A percentile compares a stretch with the other conserved stretches of the same genome.
phyloP scores from a whole-genome alignment of 805 yeast species.

The Yamadazyma tumulicola region DNA sequence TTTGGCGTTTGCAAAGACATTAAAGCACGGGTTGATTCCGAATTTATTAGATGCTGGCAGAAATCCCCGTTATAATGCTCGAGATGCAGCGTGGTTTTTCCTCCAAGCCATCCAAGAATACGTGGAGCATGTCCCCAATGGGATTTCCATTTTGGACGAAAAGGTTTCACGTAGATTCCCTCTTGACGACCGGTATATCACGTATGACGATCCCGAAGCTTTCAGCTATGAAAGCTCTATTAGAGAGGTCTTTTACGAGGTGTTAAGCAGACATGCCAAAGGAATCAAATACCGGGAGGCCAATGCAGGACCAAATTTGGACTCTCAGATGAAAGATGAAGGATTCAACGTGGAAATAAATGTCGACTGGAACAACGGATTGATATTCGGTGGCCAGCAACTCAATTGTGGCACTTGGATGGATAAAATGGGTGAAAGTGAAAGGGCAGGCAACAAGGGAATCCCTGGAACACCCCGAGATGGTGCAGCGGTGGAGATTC shows the following conservation, averaged over 20 bases:
- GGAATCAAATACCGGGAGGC: slow-evolving; percentile 91
- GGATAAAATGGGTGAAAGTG: slow-evolving; percentile 99
- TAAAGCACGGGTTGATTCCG: slow-evolving; percentile 94
- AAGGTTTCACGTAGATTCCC: slow-evolving; percentile 84
- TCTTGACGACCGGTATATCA: slow-evolving; percentile 73
- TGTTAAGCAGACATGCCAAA: slow-evolving; percentile 80
- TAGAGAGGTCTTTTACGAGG: slow-evolving; percentile 77
- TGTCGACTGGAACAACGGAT: slow-evolving; percentile 88
- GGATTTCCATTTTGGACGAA: slow-evolving; percentile 62
- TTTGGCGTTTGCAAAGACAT: slow-evolving; percentile 80
- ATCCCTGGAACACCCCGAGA: slow-evolving; percentile 96
- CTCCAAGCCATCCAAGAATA: slow-evolving; percentile 87
- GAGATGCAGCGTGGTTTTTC: slow-evolving; percentile 97
- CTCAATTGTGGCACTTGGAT: slow-evolving; percentile 98
- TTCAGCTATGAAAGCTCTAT: slow-evolving; percentile 68
- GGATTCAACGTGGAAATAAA: slow-evolving; percentile 82
- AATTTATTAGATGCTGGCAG: slow-evolving; percentile 88
- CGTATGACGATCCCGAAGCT: slow-evolving; percentile 68
- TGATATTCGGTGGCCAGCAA: slow-evolving; percentile 88
- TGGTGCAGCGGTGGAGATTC: slow-evolving; percentile 93
- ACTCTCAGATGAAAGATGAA: slow-evolving; percentile 86
- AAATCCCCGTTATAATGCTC: slow-evolving; percentile 91
- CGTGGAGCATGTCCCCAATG: slow-evolving; percentile 62
- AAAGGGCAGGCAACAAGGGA: slow-evolving; percentile 79
- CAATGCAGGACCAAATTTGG: slow-evolving; percentile 86